Conservation (phyloP, 257 asterid species). For the Fraxinus cuspidata region DNA sequence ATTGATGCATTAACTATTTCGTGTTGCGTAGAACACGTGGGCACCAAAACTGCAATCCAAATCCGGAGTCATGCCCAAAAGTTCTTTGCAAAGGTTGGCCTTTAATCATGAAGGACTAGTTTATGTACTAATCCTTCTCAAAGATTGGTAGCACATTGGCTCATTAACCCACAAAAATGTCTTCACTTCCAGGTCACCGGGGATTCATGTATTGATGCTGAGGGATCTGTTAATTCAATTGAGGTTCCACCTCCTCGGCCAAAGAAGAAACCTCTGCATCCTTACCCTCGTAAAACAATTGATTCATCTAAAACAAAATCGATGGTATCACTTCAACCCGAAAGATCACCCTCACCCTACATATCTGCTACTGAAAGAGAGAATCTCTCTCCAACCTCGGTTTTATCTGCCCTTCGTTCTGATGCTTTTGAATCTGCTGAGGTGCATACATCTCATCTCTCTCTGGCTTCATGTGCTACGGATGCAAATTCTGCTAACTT, state of each 20-base stretch:
- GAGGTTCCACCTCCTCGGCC: constrained; percentile 97
- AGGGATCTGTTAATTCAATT: constrained; percentile 45
- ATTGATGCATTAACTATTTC: not conserved
- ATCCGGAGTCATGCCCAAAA: constrained; percentile 95
- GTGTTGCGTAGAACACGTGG: constrained; percentile 65
- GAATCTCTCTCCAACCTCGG: constrained; percentile 71
- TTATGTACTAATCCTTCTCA: not conserved
- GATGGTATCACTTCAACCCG: constrained; percentile 30
- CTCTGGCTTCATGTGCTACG: constrained; percentile 51
- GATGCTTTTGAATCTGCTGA: constrained; percentile 48
- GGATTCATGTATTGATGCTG: constrained; percentile 52
- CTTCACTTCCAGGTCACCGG: constrained; percentile 43
- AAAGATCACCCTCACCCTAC: constrained; percentile 33
- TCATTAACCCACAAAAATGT: constrained; percentile 1
- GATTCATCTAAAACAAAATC: constrained; percentile 28
- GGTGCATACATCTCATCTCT: constrained; percentile 45
- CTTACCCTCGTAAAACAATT: constrained; percentile 76
- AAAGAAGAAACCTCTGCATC: constrained; percentile 79
- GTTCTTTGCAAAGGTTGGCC: constrained; percentile 66
- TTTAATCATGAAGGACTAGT: not conserved
- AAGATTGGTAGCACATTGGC: not conserved
- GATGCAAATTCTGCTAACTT: constrained; percentile 49
- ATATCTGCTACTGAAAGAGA: constrained; percentile 40
- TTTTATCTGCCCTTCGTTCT: constrained; percentile 52
- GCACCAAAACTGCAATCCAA: constrained; percentile 85